Conservation (phyloP, 768 basidiomycete species). For the Leccinum uliginosum region DNA sequence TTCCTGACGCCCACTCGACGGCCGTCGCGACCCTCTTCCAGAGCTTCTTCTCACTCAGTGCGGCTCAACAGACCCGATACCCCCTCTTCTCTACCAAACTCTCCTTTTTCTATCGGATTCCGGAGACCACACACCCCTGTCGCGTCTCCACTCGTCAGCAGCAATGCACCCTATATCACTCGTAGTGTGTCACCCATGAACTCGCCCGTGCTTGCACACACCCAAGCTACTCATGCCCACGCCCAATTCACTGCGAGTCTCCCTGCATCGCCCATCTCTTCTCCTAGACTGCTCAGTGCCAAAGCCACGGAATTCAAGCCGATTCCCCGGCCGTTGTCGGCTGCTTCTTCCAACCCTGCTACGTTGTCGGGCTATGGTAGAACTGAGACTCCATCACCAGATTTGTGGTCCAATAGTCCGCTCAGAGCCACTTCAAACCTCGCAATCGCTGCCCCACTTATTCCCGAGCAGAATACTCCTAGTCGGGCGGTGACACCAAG, state of each 20-base stretch:
- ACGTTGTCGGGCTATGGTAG: slow-evolving; percentile 44
- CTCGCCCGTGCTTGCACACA: slow-evolving; percentile 61
- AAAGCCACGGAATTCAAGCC: slow-evolving; percentile 90
- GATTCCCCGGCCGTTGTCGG: slow-evolving; percentile 73
- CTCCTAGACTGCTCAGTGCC: slow-evolving; percentile 81
- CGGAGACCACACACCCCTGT: slow-evolving; percentile 77
- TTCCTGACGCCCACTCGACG: slow-evolving; percentile 77
- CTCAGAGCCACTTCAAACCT: slow-evolving; percentile 75
- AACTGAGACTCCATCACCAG: slow-evolving; percentile 82
- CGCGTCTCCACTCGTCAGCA: slow-evolving; percentile 69
- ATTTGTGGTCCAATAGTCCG: slow-evolving; percentile 78
- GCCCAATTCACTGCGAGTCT: slow-evolving; percentile 75
- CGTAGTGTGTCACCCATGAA: slow-evolving; percentile 54
- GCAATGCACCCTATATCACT: slow-evolving; percentile 51
- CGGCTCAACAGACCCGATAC: slow-evolving; percentile 74
- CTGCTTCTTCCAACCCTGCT: slow-evolving; percentile 54
- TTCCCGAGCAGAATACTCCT: slow-evolving; percentile 58
- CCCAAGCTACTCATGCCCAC: slow-evolving; percentile 50
- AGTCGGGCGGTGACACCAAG: slow-evolving; percentile 63
- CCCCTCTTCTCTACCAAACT: slow-evolving; percentile 68
- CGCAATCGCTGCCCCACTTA: slow-evolving; percentile 86
- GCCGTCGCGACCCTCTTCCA: slow-evolving; percentile 77
- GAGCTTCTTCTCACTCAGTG: slow-evolving; percentile 66
- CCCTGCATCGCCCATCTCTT: slow-evolving; percentile 79
- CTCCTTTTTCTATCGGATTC: slow-evolving; percentile 71